Conservation (phyloP, 768 basidiomycete species). For the Naganishia randhawae region DNA sequence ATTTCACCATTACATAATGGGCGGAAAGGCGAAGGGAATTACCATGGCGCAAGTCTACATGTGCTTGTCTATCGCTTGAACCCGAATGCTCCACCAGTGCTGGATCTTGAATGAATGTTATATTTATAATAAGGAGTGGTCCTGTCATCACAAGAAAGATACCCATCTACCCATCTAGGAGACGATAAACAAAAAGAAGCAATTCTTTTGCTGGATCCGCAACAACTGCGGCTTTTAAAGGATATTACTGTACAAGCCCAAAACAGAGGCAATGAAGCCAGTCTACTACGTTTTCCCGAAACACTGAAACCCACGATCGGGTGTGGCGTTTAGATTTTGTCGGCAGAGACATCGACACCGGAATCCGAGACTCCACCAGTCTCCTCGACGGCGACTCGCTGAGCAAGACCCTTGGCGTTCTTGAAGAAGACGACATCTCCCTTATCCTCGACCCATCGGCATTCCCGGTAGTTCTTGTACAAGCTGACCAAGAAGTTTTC, state of each 20-base stretch:
- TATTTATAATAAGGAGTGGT: slow-evolving; percentile 2
- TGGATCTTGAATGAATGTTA: not conserved
- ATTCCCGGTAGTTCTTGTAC: slow-evolving; percentile 71
- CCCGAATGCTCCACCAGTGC: too few species aligned
- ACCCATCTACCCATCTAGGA: slow-evolving; percentile 4
- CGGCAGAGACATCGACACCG: slow-evolving; percentile 58
- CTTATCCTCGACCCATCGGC: slow-evolving; percentile 91
- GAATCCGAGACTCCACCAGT: slow-evolving; percentile 60
- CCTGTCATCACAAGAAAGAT: not conserved
- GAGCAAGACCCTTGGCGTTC: slow-evolving; percentile 74
- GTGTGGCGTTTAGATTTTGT: slow-evolving; percentile 32
- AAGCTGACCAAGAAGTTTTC: slow-evolving; percentile 58
- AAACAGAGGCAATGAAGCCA: not conserved
- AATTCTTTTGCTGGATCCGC: not conserved
- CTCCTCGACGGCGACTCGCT: slow-evolving; percentile 66
- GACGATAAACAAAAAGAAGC: not conserved
- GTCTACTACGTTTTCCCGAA: not conserved
- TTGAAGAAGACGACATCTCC: slow-evolving; percentile 63
- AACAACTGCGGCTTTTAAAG: not conserved
- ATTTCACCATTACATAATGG: too few species aligned
- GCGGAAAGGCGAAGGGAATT: too few species aligned
- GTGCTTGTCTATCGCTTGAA: too few species aligned
- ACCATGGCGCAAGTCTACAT: too few species aligned
- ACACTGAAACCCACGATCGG: not conserved
- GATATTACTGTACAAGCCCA: not conserved